Base-by-base conservation (phyloP, 257 asterid species). In the Paraleonurus japonicus region DNA sequence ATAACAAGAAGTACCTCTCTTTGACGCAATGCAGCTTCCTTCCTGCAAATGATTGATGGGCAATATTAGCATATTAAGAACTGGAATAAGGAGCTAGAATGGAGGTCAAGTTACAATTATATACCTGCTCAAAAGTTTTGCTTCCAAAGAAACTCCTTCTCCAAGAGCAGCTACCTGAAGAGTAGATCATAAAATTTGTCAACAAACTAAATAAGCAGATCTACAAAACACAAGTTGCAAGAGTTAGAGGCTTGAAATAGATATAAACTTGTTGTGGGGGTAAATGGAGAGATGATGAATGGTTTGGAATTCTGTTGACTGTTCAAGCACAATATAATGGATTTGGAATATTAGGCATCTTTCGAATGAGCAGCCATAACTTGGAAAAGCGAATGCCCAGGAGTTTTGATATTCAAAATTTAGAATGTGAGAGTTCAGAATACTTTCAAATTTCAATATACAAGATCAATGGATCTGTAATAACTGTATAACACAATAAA, bases 111-210 rank as follows among this genome's bases (percentile, higher is more conserved):
- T 71, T 58, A 73, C 43, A 53, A 74, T 61, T 23, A 12, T 64
- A 53, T 80, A 89, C 97, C 99, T 90, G 97, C 91, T 91, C 79
- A 94, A 78, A 71, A 91, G 86, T 75, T 94, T 94, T 74, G 97
- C 96, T 88, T 94, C 98, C 85, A 94, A 75, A 28, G 97, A 94
- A 75, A 89, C 94, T 72, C 97, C 98, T 88, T 91, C 96, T 70
- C 97, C 97, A 43, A 94, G 90, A 75, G 96, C 83, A 71, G 99
- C 95, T 77, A 94, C 99, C 98, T 93, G 83, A 79, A 58, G 81
- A 71, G 78, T 65, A 75, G 7, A 63, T 50, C 55, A 50, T 67
- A 53, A 57, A 64, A 41, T 51, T 61, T 30, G 33, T 71, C 30
- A 77, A 59, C 19, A 26, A 71, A 69, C 71, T 51, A 26, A 32